Percentiles rank a stretch among this genome's conserved stretches.
phyloP scores from a whole-genome alignment of 371 early-diverging fungal genomes.

The Lichtheimia ornata region DNA sequence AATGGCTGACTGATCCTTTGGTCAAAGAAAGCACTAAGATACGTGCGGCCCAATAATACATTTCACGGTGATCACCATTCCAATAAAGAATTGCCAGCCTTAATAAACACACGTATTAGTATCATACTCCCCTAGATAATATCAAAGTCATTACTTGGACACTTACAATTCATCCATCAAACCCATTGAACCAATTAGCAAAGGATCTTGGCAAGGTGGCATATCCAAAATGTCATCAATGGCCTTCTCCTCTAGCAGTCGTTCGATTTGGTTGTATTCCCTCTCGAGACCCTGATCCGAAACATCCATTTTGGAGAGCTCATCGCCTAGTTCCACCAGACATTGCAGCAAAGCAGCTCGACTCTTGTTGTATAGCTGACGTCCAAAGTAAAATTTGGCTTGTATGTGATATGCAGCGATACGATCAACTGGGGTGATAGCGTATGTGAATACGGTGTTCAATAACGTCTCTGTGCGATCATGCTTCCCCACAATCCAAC shows the following conservation, averaged over 20 bases:
- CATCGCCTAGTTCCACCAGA: conserved; percentile 29
- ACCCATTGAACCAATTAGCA: conserved; percentile 27
- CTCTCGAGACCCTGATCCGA: conserved; percentile 20
- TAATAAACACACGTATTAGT: not conserved
- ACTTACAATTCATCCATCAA: conserved; percentile 43
- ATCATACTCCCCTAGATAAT: not conserved
- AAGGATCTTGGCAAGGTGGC: conserved; percentile 24
- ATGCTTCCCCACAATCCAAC: conserved; percentile 41
- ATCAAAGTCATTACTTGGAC: too few species aligned
- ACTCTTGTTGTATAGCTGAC: conserved; percentile 35
- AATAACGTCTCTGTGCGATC: conserved; percentile 31
- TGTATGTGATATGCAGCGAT: conserved; percentile 36
- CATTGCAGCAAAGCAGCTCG: conserved; percentile 25
- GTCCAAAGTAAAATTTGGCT: conserved; percentile 31
- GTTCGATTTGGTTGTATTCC: conserved; percentile 15
- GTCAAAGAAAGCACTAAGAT: conserved; percentile 26
- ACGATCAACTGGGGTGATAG: conserved; percentile 35
- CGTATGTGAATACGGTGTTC: conserved; percentile 29
- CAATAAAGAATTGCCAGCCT: conserved; percentile 35
- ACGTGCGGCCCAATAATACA: conserved; percentile 38
- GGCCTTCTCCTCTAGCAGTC: conserved; percentile 17
- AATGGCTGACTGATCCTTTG: conserved; percentile 20
- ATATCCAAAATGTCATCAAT: conserved; percentile 18
- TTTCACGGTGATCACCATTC: conserved; percentile 32
- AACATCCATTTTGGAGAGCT: conserved; percentile 14